Conservation (phyloP, 129 eudicot species). For the Silybum marianum region DNA sequence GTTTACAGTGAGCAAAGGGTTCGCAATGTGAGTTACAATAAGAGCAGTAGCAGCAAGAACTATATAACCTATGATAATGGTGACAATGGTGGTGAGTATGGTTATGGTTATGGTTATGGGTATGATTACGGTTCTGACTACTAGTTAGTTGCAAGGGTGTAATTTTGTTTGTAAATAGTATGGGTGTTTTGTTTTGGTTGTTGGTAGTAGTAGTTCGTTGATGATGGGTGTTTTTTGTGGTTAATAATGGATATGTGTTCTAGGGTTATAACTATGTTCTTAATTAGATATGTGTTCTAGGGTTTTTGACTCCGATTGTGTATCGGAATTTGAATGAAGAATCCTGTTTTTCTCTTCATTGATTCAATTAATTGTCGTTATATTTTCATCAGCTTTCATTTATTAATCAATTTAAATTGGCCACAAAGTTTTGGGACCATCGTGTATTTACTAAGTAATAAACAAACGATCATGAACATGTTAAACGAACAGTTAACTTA, state of each 20-base stretch:
- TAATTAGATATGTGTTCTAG: not conserved
- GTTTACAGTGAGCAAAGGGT: slow-evolving; percentile 27
- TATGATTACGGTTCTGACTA: not conserved
- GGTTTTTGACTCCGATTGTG: no score
- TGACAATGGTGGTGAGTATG: not conserved
- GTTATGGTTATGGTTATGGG: slow-evolving; percentile 1
- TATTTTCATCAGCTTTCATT: no score
- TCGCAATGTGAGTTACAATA: slow-evolving; percentile 19
- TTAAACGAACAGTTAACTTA: no score
- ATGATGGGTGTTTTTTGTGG: not conserved
- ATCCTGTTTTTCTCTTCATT: no score
- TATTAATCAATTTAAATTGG: no score
- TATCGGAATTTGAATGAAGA: no score
- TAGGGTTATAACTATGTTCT: not conserved
- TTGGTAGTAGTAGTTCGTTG: not conserved
- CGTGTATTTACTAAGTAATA: no score
- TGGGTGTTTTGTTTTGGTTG: not conserved
- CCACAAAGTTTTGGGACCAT: no score
- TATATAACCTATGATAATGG: not conserved
- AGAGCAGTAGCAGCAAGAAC: not conserved
- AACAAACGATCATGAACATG: no score
- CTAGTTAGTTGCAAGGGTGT: not conserved
- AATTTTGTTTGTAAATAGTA: not conserved
- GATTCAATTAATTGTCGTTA: no score
- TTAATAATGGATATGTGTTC: not conserved